Conservation (phyloP, 306 rosid species). For the Castanea sativa region DNA sequence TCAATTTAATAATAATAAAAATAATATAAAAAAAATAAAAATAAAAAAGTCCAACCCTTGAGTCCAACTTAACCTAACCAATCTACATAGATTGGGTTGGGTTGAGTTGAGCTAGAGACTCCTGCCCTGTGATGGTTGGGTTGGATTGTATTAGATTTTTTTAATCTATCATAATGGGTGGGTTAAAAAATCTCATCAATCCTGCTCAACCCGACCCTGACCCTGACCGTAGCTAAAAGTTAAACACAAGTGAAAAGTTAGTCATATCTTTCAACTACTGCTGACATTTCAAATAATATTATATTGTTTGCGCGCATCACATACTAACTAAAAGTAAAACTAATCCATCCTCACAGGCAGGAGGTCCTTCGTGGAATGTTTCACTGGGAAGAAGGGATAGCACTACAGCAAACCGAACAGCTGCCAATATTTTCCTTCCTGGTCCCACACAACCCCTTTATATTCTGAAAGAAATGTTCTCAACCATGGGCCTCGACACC, state of each 20-base stretch:
- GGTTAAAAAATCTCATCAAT: too few relatives aligned
- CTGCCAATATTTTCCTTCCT: conserved; percentile 41
- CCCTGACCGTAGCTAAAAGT: too few relatives aligned
- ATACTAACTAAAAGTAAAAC: neutral
- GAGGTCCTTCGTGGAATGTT: conserved; percentile 48
- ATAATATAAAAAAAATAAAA: too few relatives aligned
- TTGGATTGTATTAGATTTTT: fast-evolving
- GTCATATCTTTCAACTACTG: too few relatives aligned
- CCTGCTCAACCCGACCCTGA: fast-evolving
- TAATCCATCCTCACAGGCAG: conserved; percentile 25
- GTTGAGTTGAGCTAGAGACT: fast-evolving
- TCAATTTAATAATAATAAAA: too few relatives aligned
- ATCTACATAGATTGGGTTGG: too few relatives aligned
- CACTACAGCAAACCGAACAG: conserved; percentile 32
- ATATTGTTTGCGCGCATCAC: neutral
- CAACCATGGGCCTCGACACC: conserved; percentile 21
- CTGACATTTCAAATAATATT: too few relatives aligned
- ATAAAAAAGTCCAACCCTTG: too few relatives aligned
- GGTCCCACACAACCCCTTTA: conserved; percentile 8
- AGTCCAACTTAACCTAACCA: too few relatives aligned
- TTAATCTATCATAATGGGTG: too few relatives aligned
- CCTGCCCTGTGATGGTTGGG: too few relatives aligned
- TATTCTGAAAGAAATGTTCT: conserved; percentile 14
- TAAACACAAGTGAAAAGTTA: neutral
- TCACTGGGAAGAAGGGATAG: conserved; percentile 58